Conservation (phyloP, 108 stramenopile species). For the Fragilariopsis cylindrus region DNA sequence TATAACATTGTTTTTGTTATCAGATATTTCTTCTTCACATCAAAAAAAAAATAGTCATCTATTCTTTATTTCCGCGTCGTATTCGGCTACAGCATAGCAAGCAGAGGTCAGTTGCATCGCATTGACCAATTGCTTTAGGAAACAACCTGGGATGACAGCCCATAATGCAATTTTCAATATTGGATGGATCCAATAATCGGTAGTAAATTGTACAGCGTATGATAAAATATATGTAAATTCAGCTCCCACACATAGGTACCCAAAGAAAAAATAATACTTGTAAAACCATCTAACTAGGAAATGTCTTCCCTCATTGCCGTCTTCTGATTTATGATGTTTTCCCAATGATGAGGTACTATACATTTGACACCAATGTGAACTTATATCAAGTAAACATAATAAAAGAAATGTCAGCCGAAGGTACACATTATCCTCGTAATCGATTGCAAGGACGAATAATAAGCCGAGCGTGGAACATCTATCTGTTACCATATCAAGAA, state of each 20-base stretch:
- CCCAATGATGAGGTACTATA: conserved; percentile 59
- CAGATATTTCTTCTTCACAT: neutral
- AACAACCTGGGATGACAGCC: conserved; percentile 67
- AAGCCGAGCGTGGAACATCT: conserved; percentile 89
- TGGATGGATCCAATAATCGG: conserved; percentile 25
- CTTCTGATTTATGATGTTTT: conserved; percentile 93
- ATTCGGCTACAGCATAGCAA: conserved; percentile 78
- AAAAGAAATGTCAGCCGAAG: conserved; percentile 41
- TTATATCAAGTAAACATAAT: conserved; percentile 73
- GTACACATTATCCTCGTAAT: conserved; percentile 5
- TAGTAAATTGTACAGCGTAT: conserved; percentile 47
- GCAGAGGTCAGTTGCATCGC: conserved; percentile 80
- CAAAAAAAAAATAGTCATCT: conserved; percentile 7
- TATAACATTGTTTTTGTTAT: neutral
- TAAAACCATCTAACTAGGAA: conserved; percentile 93
- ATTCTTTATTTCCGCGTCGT: conserved; percentile 57
- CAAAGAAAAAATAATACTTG: conserved; percentile 91
- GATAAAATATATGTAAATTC: conserved; percentile 84
- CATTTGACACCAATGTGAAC: conserved; percentile 96
- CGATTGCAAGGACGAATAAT: conserved; percentile 16
- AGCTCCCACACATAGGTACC: conserved; percentile 93
- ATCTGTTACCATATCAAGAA: conserved; percentile 98
- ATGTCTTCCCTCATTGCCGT: conserved; percentile 82
- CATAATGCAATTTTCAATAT: conserved; percentile 38
- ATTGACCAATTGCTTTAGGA: conserved; percentile 85